phyloP scores from a whole-genome alignment of 306 rosid genomes.

The Fragaria iinumae region DNA sequence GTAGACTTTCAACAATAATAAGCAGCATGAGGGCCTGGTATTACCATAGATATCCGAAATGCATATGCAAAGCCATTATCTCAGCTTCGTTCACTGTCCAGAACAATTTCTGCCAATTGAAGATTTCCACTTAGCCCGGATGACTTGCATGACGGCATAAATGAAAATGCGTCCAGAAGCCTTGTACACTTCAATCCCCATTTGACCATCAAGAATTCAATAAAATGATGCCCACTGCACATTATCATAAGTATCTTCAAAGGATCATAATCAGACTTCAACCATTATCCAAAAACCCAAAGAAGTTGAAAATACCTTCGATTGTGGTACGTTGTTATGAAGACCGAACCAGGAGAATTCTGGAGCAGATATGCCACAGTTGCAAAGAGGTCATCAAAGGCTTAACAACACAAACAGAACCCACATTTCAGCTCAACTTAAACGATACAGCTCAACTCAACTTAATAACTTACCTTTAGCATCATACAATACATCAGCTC shows the following conservation, averaged over 20 bases:
- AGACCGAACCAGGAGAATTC: constrained; percentile 61
- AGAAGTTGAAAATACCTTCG: constrained; percentile 55
- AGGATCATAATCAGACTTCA: background rate
- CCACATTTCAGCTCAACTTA: constrained; percentile 31
- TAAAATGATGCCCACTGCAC: constrained; percentile 76
- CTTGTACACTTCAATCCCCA: constrained; percentile 83
- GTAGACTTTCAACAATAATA: background rate
- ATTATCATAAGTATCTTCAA: background rate
- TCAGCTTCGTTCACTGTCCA: constrained; percentile 36
- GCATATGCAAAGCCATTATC: constrained; percentile 29
- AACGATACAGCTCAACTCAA: constrained; percentile 11
- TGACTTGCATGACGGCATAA: constrained; percentile 68
- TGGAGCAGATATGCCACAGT: constrained; percentile 69
- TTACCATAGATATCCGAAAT: constrained; percentile 14
- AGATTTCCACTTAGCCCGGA: constrained; percentile 73
- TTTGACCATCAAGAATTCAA: constrained; percentile 71
- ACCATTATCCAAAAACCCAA: constrained; percentile 7
- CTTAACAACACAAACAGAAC: constrained; percentile 35
- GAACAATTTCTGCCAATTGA: constrained; percentile 80
- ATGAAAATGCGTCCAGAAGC: constrained; percentile 86
- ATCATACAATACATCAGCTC: constrained; percentile 87
- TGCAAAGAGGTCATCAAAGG: constrained; percentile 84
- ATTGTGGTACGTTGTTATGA: constrained; percentile 77
- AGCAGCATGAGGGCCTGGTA: background rate
- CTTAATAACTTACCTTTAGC: constrained; percentile 53